These are phyloP conservation scores for Melampsora americana DNA, from an alignment of 1,284 basidiomycete genomes.

Conservation along the genomic window DNA sequence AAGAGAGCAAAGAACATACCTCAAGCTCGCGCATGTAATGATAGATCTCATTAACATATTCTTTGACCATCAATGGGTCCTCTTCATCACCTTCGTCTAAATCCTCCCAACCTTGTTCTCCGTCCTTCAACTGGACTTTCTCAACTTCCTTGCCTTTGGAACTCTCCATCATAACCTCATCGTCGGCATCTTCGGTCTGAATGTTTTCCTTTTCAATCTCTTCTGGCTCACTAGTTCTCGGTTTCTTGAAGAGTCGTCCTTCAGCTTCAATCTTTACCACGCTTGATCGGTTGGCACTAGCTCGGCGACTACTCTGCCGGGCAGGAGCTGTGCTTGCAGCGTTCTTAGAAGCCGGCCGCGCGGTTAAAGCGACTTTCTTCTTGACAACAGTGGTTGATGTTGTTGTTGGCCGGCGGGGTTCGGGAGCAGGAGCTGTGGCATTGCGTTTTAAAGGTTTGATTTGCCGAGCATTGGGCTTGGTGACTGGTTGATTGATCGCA, in stretches of 20 bases:
- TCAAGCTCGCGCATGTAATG: constrained; percentile 76
- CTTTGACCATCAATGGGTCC: constrained; percentile 93
- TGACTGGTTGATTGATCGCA: constrained; percentile 6
- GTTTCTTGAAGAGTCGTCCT: constrained; percentile 18
- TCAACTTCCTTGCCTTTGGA: not conserved
- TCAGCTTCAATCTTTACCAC: constrained; percentile 15
- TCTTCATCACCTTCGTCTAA: constrained; percentile 89
- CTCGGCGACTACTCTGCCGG: not conserved
- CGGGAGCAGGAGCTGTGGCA: not conserved
- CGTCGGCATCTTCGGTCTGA: not conserved
- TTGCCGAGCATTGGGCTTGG: not conserved
- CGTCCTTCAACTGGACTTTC: constrained; percentile 1
- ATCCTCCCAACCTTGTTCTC: constrained; percentile 68
- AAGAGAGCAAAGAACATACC: constrained; percentile 54
- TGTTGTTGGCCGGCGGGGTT: not conserved
- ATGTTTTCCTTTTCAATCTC: constrained; percentile 30
- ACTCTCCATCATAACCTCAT: not conserved
- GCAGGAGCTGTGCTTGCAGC: not conserved
- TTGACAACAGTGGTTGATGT: not conserved
- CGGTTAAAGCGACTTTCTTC: not conserved
- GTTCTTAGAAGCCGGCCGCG: not conserved
- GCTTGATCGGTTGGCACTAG: not conserved
- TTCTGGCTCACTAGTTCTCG: constrained; percentile 37
- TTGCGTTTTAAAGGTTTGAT: constrained; percentile 38
- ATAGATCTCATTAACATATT: constrained; percentile 93